Base-by-base conservation (phyloP, 306 rosid genomes). In the Prunus mume region DNA sequence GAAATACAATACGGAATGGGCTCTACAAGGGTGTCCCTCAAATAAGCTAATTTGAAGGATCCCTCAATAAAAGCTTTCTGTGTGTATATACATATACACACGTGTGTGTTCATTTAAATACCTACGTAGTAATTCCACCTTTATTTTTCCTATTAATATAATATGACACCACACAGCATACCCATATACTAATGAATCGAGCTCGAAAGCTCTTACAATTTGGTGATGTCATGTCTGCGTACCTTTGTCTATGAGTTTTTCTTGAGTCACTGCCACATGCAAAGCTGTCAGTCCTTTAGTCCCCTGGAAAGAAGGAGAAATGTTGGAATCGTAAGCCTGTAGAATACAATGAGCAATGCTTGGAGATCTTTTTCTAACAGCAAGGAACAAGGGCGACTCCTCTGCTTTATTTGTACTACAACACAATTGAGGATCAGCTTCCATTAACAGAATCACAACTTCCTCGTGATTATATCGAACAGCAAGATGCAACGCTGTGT, bases 401-500 rank as follows among this genome's bases (percentile, higher is more conserved):
- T 62, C 20, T 1, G 22, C 74, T 0, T 15, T 20, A 65, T 79
- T 65, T 1, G 2, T 41, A 8, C 6, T 2, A 17, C 45, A 19
- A 2, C 69, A 22, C 83, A 79, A 50, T 1, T 8, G 17, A 20
- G 34, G 55, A 62, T 73, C 79, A 0, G 76, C 58, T 32, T 68
- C 25, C 15, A 79, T 22, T 11, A 79, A 65, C 27, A 32, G 13
- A 12, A 20, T 32, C 20, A 50, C 75, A 17, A 79, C 27, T 10
- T 19, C 52, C 0, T 2, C 9, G 25, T 61, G 25, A 8, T 46
- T 55, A 4, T 8, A 2, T 3, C 20, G n/a, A 0, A 47, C 65
- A 30, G 79, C 83, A 43, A 65, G 75, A 34, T 79, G 83, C 30
- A 80, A 52, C 4, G 34, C 76, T 22, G 79, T 74, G 19, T 74